Evolutionary conservation across 2,329 filamentous ascomycete genomes (phyloP), one percentile per base, ranked within the genome.

Genomic region (Coniella lustricola): DNA sequence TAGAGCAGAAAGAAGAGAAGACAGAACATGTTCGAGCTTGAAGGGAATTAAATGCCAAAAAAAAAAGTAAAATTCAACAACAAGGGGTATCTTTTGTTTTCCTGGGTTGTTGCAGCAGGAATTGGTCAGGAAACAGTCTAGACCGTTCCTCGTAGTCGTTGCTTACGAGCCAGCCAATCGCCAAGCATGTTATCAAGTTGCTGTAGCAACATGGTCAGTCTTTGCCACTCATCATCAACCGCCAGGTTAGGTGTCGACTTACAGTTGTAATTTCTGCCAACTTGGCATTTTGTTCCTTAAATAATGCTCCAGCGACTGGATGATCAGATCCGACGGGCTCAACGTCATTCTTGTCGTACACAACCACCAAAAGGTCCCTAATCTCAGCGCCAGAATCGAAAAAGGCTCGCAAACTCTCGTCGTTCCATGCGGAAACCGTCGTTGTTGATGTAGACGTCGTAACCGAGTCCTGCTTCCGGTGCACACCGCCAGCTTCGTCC

Each of bases 311-410:
- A 44, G 86, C 88, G 38, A 95, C 75, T 0, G 91, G 91, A 64
- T 97, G 90, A 49, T 95, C 88, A n/a, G 79, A 77, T 1, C 85
- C 81, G 7, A 85, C 87, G 16, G 89, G 86, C 36, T 82, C 77
- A 14, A 94, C 82, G 51, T 90, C 87, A 13, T 82, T 86, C 64
- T 90, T 95, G 67, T 97, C 90, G 62, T 95, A 90, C 22, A 98
- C 89, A 52, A 98, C 86, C 33, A 90, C 78, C 44, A 97, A 76
- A 62, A 97, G 78, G 63, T 98, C 91, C 44, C 88, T 81, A 56
- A 98, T 89, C 54, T 95, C 89, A 31, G 84, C 83, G 52, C 88
- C 82, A 57, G 93, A 89, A 56, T 97, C 91, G 59, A 97, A 85
- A 67, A 96, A 98, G 13, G 87, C 84, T 51, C 89, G 82, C 22